Evolutionary conservation across 164 flowering plant species (phyloP).

Genomic region (Dillenia suffruticosa): DNA sequence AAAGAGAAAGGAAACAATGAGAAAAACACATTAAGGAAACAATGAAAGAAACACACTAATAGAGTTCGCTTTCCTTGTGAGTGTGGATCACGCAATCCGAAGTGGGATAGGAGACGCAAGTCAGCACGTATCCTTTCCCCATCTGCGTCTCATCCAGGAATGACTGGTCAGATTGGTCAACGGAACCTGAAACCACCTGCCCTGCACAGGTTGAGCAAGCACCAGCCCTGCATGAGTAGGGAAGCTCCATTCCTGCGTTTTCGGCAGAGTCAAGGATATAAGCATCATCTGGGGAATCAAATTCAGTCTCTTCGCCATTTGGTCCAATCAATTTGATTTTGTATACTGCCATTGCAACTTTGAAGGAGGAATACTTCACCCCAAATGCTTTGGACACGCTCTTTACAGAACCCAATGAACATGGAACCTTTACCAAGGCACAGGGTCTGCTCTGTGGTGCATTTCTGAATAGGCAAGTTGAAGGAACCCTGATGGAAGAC

Average conservation of each 20-base stretch:
- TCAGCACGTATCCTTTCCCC: conserved; percentile 14
- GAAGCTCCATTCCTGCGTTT: not conserved
- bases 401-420: conserved; percentile 6
- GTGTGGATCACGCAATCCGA: conserved; percentile 16
- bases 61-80: conserved; percentile 18
- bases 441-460: too few relatives aligned
- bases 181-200: conserved; percentile 7
- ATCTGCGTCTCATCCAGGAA: conserved; percentile 16
- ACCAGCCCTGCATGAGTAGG: conserved; percentile 16
- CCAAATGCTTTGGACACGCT: conserved; percentile 9
- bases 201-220: conserved; percentile 23
- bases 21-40: not conserved
- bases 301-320: conserved; percentile 9
- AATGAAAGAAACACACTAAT: not conserved
- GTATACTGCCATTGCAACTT: conserved; percentile 10
- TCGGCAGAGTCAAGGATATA: conserved; percentile 18
- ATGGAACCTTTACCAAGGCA: too few relatives aligned
- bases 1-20: too few relatives aligned
- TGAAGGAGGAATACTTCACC: conserved; percentile 8
- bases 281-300: conserved; percentile 13
- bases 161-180: conserved; percentile 16
- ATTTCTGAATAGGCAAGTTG: conserved; percentile 16
- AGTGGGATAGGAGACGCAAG: conserved; percentile 15
- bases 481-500: conserved; percentile 25
- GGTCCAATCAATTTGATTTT: conserved; percentile 13